phyloP scores from a whole-genome alignment of 1,139 yeast species.

The Taphrina confusa region DNA sequence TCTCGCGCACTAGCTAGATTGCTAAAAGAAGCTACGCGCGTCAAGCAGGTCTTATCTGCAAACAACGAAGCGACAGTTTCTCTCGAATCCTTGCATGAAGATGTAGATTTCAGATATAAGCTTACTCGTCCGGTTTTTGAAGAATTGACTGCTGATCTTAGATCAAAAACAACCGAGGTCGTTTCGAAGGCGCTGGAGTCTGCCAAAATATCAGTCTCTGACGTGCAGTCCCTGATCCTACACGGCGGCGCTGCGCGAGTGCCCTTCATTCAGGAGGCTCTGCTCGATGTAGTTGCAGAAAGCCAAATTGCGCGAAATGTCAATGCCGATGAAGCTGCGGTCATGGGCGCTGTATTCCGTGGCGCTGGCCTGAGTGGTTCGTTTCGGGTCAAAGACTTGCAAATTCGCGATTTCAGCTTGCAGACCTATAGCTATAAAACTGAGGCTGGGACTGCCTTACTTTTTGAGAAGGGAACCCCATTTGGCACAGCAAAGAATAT shows the following conservation, averaged over 20 bases:
- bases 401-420: constrained; percentile 59
- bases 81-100: constrained; percentile 52
- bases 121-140: constrained; percentile 82
- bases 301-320: constrained; percentile 74
- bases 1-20: constrained; percentile 65
- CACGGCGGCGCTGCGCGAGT: constrained; percentile 93
- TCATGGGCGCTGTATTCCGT: constrained; percentile 79
- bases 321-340: constrained; percentile 94
- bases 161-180: constrained; percentile 57
- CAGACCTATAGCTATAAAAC: constrained; percentile 49
- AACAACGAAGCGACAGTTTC: constrained; percentile 73
- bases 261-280: constrained; percentile 71
- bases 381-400: constrained; percentile 61
- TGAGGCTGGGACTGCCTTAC: constrained; percentile 27
- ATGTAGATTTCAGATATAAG: constrained; percentile 66
- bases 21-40: constrained; percentile 81
- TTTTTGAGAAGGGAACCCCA: constrained; percentile 50
- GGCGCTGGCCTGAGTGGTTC: constrained; percentile 67
- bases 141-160: constrained; percentile 53
- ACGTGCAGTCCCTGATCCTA: constrained; percentile 68
- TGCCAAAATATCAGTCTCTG: constrained; percentile 40
- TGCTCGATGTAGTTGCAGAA: constrained; percentile 53
- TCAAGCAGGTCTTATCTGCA: constrained; percentile 82
- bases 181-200: constrained; percentile 55
- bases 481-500: constrained; percentile 12